Conservation (phyloP, 108 stramenopile species). For the Skeletonema grethae region DNA sequence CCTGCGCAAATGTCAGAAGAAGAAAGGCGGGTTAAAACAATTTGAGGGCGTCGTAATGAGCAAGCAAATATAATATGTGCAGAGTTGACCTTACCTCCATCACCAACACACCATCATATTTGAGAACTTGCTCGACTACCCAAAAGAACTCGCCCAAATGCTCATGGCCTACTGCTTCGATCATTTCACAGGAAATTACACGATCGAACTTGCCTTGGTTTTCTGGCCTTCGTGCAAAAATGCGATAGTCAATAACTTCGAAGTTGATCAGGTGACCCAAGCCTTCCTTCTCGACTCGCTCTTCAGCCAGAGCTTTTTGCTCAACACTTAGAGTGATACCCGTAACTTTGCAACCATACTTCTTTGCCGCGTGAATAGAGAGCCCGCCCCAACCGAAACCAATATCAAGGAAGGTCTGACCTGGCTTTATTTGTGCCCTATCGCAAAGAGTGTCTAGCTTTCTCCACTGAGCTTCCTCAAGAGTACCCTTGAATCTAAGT, state of each 20-base stretch:
- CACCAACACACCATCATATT: conserved; percentile 84
- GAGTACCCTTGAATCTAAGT: conserved; percentile 60
- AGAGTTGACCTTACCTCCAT: conserved; percentile 71
- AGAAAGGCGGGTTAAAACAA: too few relatives aligned
- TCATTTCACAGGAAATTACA: conserved; percentile 96
- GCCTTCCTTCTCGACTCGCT: conserved; percentile 81
- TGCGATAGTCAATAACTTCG: conserved; percentile 93
- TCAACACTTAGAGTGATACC: conserved; percentile 96
- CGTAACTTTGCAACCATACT: conserved; percentile 88
- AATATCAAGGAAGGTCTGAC: conserved; percentile 89
- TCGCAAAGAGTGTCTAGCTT: conserved; percentile 92
- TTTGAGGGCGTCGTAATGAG: too few relatives aligned
- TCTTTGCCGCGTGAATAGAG: conserved; percentile 88
- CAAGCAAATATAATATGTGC: too few relatives aligned
- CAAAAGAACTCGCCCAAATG: conserved; percentile 91
- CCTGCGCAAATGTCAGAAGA: not conserved
- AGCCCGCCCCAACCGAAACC: conserved; percentile 98
- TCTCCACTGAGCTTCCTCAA: conserved; percentile 95
- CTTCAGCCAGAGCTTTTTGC: conserved; percentile 88
- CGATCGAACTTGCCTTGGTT: conserved; percentile 88
- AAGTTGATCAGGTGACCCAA: conserved; percentile 84
- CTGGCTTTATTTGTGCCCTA: conserved; percentile 74
- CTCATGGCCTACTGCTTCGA: conserved; percentile 97
- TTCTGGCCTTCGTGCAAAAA: conserved; percentile 65
- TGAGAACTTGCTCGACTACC: conserved; percentile 88